A percentile compares a stretch with the other conserved stretches of the same genome.
Evolutionary conservation across 352 stramenopile genomes (phyloP).

Genomic region (Phytophthora boehmeriae): DNA sequence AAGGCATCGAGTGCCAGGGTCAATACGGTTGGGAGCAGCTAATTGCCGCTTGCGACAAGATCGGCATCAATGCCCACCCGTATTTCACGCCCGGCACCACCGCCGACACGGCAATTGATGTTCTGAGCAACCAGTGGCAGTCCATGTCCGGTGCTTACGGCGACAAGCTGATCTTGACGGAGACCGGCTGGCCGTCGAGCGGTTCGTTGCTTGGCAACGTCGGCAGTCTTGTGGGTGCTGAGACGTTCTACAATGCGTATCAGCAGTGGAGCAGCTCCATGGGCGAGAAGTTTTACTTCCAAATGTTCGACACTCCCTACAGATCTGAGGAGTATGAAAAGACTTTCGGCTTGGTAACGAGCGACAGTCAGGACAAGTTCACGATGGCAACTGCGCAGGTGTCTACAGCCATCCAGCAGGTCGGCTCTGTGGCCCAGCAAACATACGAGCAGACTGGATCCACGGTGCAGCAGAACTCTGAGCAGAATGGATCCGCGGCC

Average conservation of each 20-base stretch:
- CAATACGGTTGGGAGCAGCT: slow-evolving; percentile 35
- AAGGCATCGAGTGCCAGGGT: slow-evolving; percentile 33
- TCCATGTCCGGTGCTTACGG: slow-evolving; percentile 28
- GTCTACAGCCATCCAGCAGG: slow-evolving; percentile 6
- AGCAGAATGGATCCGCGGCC: slow-evolving; percentile 6
- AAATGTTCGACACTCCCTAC: slow-evolving; percentile 66
- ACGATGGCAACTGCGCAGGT: slow-evolving; percentile 33
- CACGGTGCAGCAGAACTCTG: slow-evolving; percentile 2
- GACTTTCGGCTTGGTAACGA: slow-evolving; percentile 47
- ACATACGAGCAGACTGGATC: slow-evolving; percentile 5
- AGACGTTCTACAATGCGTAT: slow-evolving; percentile 54
- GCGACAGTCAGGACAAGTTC: slow-evolving; percentile 49
- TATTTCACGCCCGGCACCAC: slow-evolving; percentile 39
- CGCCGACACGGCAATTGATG: slow-evolving; percentile 29
- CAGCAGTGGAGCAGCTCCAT: slow-evolving; percentile 54
- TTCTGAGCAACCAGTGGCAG: slow-evolving; percentile 44
- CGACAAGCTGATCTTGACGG: slow-evolving; percentile 45
- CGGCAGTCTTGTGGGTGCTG: slow-evolving; percentile 28
- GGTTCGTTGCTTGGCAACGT: slow-evolving; percentile 32
- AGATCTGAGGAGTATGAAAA: slow-evolving; percentile 43
- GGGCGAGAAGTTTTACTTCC: slow-evolving; percentile 67
- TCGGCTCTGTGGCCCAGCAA: background rate
- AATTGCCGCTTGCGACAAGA: slow-evolving; percentile 32
- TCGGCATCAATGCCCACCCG: slow-evolving; percentile 57
- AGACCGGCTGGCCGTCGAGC: slow-evolving; percentile 49